Evolutionary conservation across 179 eudicot species (phyloP).

Genomic region (Vitellaria paradoxa): DNA sequence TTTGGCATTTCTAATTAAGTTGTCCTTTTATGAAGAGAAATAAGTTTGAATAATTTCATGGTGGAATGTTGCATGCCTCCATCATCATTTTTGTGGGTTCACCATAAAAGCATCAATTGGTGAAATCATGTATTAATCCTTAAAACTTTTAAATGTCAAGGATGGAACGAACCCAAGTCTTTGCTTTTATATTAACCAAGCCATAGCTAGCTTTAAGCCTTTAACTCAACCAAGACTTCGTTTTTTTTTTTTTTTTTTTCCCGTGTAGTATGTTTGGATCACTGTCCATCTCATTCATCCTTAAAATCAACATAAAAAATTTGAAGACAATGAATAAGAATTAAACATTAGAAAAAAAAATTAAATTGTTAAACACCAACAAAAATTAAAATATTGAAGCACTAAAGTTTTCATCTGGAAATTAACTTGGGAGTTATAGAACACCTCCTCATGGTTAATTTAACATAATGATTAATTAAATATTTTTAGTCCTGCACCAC

Average conservation of each 20-base stretch:
- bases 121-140: neutral
- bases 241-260: too few relatives aligned
- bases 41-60: constrained; percentile 3
- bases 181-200: neutral
- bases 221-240: neutral
- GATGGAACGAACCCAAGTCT: neutral
- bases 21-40: neutral
- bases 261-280: neutral
- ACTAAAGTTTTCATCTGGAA: neutral
- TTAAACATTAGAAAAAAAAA: too few relatives aligned
- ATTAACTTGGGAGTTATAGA: too few relatives aligned
- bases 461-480: neutral
- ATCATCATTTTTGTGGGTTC: neutral
- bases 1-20: constrained; percentile 5
- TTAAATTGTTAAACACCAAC: too few relatives aligned
- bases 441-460: too few relatives aligned
- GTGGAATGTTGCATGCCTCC: constrained; percentile 9
- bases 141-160: too few relatives aligned
- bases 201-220: neutral
- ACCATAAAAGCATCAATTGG: neutral
- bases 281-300: neutral
- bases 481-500: neutral
- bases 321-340: neutral
- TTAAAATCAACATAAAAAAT: neutral
- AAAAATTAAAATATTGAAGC: neutral